Evolutionary conservation across 139 green algal genomes (phyloP), one percentile per base, ranked within the genome.

Genomic region (Chlorella sp.): DNA sequence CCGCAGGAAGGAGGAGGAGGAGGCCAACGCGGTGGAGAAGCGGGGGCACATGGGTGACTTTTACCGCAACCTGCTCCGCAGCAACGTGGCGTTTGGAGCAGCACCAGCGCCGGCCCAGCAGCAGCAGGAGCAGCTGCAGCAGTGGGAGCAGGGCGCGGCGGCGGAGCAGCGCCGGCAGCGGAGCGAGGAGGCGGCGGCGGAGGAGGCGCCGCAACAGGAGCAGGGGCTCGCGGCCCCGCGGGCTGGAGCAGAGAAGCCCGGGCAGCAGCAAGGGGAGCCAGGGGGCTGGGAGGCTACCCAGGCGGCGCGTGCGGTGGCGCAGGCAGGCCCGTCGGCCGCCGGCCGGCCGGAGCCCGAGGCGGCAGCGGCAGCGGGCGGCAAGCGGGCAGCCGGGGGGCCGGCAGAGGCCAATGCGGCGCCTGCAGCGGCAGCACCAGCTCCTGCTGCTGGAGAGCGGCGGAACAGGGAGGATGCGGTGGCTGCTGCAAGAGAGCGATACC

Each of bases 11-110:
- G 68, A 75, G 36, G 77, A 89, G 56, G 92, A 96, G 71, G 79
- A 87, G 61, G n/a, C 42, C 4, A 74, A 89, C 19, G 89, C 91
- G 31, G 90, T 91, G 25, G 83, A 87, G 71, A 94, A 91, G 74
- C 66, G 82, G 27, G 92, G 92, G 0, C 90, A 97, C 82, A 92
- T 98, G 89, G 90, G 90, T 67, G 90, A 97, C 77, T 97, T 98
- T 58, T 98, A 96, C 82, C 80, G 82, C 71, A 97, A 97, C 82
- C 73, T 97, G 45, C 76, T 96, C 31, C 91, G 74, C 25, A 86
- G 58, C 58, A 9, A 38, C 23, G 31, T 42, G 9, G 58, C 29
- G 19, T 17, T 17, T 40, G 31, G 58, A 40, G 15, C 58, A 31
- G 1, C 31, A 33, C 23, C 62, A 19, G 25, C 41, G 17, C 42